A percentile compares a stretch with the other conserved stretches of the same genome.
Evolutionary conservation across 345 rosid genomes (phyloP).

Genomic region (Salix arbutifolia): DNA sequence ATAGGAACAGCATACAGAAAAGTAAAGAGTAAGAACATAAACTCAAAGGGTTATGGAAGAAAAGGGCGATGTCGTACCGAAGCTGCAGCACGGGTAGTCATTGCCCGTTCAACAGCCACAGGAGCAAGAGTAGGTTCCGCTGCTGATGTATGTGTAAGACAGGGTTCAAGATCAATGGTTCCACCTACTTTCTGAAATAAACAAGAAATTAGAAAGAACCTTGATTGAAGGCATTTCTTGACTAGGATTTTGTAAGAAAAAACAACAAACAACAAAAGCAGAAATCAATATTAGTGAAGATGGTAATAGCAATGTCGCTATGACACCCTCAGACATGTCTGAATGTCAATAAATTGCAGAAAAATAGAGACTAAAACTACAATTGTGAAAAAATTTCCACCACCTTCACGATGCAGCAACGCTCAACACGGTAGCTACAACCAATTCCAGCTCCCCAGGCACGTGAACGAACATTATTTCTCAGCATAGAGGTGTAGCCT

Average conservation of each 20-base stretch:
- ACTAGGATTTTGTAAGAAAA: background rate
- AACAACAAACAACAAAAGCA: background rate
- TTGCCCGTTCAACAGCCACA: conserved; percentile 93
- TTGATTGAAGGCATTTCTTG: background rate
- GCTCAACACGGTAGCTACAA: conserved; percentile 90
- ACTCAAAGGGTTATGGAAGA: background rate
- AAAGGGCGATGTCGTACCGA: conserved; percentile 50
- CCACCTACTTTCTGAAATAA: conserved; percentile 95
- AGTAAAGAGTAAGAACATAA: background rate
- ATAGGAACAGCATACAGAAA: background rate
- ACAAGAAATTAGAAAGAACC: conserved; percentile 2
- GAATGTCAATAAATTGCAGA: background rate
- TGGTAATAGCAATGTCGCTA: background rate
- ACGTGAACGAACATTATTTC: conserved; percentile 98
- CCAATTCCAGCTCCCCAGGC: conserved; percentile 99
- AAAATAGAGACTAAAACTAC: background rate
- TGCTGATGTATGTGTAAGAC: conserved; percentile 87
- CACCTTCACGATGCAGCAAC: conserved; percentile 98
- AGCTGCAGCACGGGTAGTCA: conserved; percentile 99
- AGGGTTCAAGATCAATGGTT: conserved; percentile 87
- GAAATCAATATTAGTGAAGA: background rate
- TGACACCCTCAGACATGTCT: background rate
- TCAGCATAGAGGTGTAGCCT: conserved; percentile 90
- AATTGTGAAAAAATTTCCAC: conserved; percentile 13
- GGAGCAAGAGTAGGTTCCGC: conserved; percentile 99